phyloP scores from a whole-genome alignment of 1,139 yeast genomes.

The Blastobotrys elegans region DNA sequence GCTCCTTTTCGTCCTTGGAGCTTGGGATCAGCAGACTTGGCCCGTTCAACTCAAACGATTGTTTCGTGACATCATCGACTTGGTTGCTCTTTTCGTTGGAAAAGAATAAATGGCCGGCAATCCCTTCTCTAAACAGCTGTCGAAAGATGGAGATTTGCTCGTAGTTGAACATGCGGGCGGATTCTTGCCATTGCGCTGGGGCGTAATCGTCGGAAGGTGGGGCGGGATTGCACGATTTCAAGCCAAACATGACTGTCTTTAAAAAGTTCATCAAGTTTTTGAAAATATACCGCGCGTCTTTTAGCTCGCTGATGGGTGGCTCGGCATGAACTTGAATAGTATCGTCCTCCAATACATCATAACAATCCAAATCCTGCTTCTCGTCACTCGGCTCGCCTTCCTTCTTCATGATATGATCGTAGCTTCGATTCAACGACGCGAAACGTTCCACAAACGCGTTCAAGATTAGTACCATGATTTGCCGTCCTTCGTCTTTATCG shows the following conservation, averaged over 20 bases:
- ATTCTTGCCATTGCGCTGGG: slow-evolving; percentile 77
- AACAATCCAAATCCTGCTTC: slow-evolving; percentile 36
- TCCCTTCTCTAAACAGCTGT: slow-evolving; percentile 76
- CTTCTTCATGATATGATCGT: slow-evolving; percentile 53
- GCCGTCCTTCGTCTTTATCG: slow-evolving; percentile 79
- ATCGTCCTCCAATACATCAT: slow-evolving; percentile 43
- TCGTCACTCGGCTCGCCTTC: slow-evolving; percentile 9
- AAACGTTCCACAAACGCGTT: slow-evolving; percentile 87
- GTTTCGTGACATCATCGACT: slow-evolving; percentile 20
- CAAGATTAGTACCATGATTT: slow-evolving; percentile 57
- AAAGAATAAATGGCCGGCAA: slow-evolving; percentile 74
- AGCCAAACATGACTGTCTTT: slow-evolving; percentile 84
- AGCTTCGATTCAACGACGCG: slow-evolving; percentile 66
- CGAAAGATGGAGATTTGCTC: slow-evolving; percentile 81
- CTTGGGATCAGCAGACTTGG: slow-evolving; percentile 81
- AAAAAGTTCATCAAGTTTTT: slow-evolving; percentile 85
- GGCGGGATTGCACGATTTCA: slow-evolving; percentile 87
- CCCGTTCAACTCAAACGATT: slow-evolving; percentile 61
- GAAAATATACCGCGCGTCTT: slow-evolving; percentile 84
- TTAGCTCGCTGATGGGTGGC: slow-evolving; percentile 56
- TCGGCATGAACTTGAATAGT: slow-evolving; percentile 44
- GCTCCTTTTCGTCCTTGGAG: slow-evolving; percentile 88
- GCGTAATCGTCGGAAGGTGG: slow-evolving; percentile 59
- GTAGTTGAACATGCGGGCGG: slow-evolving; percentile 73
- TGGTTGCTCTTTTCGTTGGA: slow-evolving; percentile 41